Percentiles rank a stretch among this genome's conserved stretches.
phyloP scores from a whole-genome alignment of 2,329 filamentous ascomycete species.

The Epichloe brachyelytri region DNA sequence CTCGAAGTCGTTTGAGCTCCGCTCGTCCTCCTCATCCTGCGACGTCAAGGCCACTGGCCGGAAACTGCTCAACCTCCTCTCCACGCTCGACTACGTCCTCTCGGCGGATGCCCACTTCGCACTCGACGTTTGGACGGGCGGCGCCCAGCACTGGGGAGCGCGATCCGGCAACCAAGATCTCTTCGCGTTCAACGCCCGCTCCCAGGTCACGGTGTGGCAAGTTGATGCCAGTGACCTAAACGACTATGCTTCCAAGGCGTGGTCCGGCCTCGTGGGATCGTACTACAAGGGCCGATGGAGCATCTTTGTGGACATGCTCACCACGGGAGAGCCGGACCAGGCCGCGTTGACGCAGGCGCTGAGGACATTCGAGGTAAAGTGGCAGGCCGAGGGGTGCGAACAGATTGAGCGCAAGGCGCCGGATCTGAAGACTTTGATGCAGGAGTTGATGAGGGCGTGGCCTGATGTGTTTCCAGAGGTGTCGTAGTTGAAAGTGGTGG shows the following conservation, averaged over 20 bases:
- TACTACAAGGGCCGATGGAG: constrained; percentile 36
- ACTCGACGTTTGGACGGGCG: constrained; percentile 27
- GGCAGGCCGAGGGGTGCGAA: not conserved
- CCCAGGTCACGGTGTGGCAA: constrained; percentile 38
- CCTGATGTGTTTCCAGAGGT: constrained; percentile 1
- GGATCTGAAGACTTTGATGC: not conserved
- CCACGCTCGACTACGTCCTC: constrained; percentile 28
- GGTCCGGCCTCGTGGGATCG: constrained; percentile 30
- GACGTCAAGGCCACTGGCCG: constrained; percentile 10
- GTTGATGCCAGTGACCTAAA: constrained; percentile 17
- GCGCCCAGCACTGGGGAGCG: constrained; percentile 19
- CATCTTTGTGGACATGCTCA: constrained; percentile 29
- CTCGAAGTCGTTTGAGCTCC: constrained; percentile 10
- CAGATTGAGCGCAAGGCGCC: not conserved
- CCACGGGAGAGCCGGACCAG: not conserved
- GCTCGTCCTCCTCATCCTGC: constrained; percentile 9
- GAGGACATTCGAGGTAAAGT: constrained; percentile 1
- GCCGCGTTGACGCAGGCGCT: constrained; percentile 1
- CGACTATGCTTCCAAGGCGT: constrained; percentile 37
- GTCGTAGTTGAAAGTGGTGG: not conserved
- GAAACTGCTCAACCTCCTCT: constrained; percentile 21
- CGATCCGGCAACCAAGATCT: constrained; percentile 16
- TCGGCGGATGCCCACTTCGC: constrained; percentile 27
- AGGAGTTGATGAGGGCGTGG: not conserved
- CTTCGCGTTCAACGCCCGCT: constrained; percentile 32